Base-by-base conservation (phyloP, 768 basidiomycete species). In the Macrolepiota dolichaula region DNA sequence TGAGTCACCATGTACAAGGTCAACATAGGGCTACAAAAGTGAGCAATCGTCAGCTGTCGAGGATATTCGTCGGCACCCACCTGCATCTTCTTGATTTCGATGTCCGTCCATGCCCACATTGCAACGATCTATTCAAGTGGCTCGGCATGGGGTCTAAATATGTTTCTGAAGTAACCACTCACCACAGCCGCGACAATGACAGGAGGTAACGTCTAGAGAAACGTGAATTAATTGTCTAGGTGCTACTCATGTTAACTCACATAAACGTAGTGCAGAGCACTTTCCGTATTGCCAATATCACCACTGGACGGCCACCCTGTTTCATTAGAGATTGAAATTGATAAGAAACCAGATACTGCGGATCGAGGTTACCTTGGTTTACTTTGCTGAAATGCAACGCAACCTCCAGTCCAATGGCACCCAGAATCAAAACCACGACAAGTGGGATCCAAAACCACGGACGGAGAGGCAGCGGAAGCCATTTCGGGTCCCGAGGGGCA, bases 51-150 rank as follows among this genome's bases (percentile, higher is more conserved):
- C 27, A 13, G 51, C 2, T 59, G 50, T 44, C 36, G 11, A 55
- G 38, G 24, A 11, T 2, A 35, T 42, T n/a, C n/a, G n/a, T n/a
- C 35, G 38, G 55, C 27, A 29, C 4, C 50, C 69, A 79, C 81
- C 74, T 84, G 84, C 71, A 85, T 77, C 67, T 79, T 81, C 65
- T 84, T 82, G 53, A 86, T 80, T 62, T 83, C 83, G 25, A 81
- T 74, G 64, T 84, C 83, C 4, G 82, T 84, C 83, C 82, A 84
- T 4, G 80, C 70, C 83, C 83, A 85, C 56, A 83, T 61, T 0
- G 78, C 79, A 3, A 80, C 78, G 11, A 84, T 57, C 78, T 81
- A 62, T 37, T 47, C 32, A 5, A 15, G 35, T 15, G 22, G 15
- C 40, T 44, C 19, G 27, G 35, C 6, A 29, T 44, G 32, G 40